These are phyloP conservation scores for Podospora anserina DNA, from an alignment of 495 filamentous ascomycete genomes.

Conservation along the genomic window DNA sequence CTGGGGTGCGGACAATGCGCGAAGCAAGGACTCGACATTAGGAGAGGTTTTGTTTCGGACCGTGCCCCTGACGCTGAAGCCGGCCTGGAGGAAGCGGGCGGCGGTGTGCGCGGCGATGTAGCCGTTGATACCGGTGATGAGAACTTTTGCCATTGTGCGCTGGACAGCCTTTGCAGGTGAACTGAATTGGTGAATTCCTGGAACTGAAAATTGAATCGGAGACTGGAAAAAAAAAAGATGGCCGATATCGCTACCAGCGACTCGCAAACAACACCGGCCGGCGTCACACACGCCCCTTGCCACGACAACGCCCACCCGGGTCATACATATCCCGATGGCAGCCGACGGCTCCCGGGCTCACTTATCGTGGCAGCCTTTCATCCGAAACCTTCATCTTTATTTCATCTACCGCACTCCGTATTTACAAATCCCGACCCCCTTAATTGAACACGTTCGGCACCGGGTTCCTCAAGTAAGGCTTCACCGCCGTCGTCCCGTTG, in stretches of 20 bases:
- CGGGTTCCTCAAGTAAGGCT: conserved; percentile 23
- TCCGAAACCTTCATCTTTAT: not conserved
- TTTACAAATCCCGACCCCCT: not conserved
- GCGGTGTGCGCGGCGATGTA: conserved; percentile 54
- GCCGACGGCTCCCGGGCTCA: not conserved
- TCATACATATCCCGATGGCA: not conserved
- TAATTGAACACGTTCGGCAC: conserved; percentile 24
- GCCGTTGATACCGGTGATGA: conserved; percentile 57
- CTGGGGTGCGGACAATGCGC: conserved; percentile 49
- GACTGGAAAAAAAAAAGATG: not conserved
- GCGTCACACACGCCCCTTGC: not conserved
- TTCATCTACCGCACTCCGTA: not conserved
- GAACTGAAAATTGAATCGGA: not conserved
- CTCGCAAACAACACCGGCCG: too few species aligned
- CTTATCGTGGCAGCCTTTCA: not conserved
- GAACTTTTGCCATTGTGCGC: conserved; percentile 16
- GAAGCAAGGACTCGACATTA: conserved; percentile 48
- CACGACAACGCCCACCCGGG: not conserved
- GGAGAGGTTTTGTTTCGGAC: conserved; percentile 29
- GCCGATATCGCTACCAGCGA: not conserved
- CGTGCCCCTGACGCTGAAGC: conserved; percentile 52
- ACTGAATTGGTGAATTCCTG: not conserved
- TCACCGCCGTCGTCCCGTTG: conserved; percentile 35
- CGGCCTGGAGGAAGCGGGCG: conserved; percentile 44
- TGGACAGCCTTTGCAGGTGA: not conserved